Evolutionary conservation across 495 filamentous ascomycete genomes (phyloP).

Genomic region (Aspergillus kassunensis): DNA sequence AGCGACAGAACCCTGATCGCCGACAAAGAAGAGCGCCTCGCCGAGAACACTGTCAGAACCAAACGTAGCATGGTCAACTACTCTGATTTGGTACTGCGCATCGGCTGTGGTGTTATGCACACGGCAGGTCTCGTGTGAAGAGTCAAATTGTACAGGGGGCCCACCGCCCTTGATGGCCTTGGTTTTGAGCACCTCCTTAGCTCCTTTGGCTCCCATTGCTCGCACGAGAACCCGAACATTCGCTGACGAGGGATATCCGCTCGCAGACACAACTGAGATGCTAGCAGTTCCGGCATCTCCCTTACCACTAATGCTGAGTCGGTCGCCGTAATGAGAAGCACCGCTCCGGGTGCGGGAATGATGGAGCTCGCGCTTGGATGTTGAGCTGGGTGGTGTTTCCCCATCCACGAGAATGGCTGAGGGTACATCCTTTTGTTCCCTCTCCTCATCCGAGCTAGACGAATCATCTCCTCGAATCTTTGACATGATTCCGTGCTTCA

Average conservation of each 20-base stretch:
- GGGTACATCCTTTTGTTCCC: constrained; percentile 43
- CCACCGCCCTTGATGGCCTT: constrained; percentile 64
- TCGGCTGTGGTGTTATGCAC: constrained; percentile 71
- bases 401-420: constrained; percentile 31
- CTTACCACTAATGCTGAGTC: constrained; percentile 48
- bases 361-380: constrained; percentile 35
- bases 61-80: constrained; percentile 79
- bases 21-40: constrained; percentile 83
- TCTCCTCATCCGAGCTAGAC: constrained; percentile 35
- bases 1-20: constrained; percentile 62
- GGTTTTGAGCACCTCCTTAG: constrained; percentile 81
- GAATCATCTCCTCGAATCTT: constrained; percentile 38
- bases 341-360: constrained; percentile 69
- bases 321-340: constrained; percentile 46
- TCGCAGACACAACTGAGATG: constrained; percentile 75
- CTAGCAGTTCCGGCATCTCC: constrained; percentile 68
- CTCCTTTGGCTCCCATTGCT: constrained; percentile 58
- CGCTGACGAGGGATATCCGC: constrained; percentile 70
- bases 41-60: constrained; percentile 76
- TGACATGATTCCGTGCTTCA: constrained; percentile 70
- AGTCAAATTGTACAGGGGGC: constrained; percentile 60
- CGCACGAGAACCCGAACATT: constrained; percentile 77
- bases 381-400: constrained; percentile 30
- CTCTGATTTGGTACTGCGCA: constrained; percentile 78
- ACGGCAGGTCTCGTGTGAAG: constrained; percentile 65